A percentile compares a stretch with the other conserved stretches of the same genome.
Conservation (phyloP, 2,329 filamentous ascomycete genomes). For the Monilinia fructicola region DNA sequence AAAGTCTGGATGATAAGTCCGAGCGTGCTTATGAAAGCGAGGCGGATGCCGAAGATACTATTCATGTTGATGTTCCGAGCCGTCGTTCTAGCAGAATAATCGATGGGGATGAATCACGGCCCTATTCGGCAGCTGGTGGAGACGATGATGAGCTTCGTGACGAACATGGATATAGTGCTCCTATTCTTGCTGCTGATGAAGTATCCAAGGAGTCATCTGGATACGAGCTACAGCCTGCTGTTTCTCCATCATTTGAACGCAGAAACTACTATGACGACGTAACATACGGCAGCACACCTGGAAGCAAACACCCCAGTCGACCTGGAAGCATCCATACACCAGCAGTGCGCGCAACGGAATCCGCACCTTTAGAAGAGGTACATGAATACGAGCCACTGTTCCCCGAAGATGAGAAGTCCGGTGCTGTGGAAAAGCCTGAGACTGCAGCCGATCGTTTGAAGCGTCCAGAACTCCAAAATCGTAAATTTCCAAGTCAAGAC, state of each 20-base stretch:
- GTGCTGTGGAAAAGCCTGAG: conserved; percentile 48
- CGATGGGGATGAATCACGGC: conserved; percentile 49
- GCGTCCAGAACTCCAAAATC: conserved; percentile 53
- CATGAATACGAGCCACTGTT: conserved; percentile 96
- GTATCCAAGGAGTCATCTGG: conserved; percentile 69
- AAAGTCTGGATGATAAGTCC: conserved; percentile 40
- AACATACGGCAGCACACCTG: conserved; percentile 47
- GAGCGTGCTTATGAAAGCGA: conserved; percentile 47
- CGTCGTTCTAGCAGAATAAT: conserved; percentile 48
- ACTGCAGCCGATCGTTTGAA: conserved; percentile 57
- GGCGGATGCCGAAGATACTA: conserved; percentile 58
- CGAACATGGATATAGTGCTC: conserved; percentile 65
- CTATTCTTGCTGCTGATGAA: conserved; percentile 88
- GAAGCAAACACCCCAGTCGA: conserved; percentile 58
- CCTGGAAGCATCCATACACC: conserved; percentile 61
- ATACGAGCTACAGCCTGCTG: conserved; percentile 73
- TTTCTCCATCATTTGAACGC: conserved; percentile 70
- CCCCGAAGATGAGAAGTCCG: conserved; percentile 67
- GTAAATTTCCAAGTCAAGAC: conserved; percentile 89
- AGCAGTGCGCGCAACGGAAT: conserved; percentile 47
- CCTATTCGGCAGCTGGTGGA: conserved; percentile 46
- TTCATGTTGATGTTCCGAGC: conserved; percentile 73
- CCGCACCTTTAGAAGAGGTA: conserved; percentile 79
- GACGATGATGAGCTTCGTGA: conserved; percentile 52
- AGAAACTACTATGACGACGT: conserved; percentile 58